Percentiles rank a stretch among this genome's conserved stretches.
Evolutionary conservation across 2,329 filamentous ascomycete genomes (phyloP).

Genomic region (Pyricularia pennisetigena): DNA sequence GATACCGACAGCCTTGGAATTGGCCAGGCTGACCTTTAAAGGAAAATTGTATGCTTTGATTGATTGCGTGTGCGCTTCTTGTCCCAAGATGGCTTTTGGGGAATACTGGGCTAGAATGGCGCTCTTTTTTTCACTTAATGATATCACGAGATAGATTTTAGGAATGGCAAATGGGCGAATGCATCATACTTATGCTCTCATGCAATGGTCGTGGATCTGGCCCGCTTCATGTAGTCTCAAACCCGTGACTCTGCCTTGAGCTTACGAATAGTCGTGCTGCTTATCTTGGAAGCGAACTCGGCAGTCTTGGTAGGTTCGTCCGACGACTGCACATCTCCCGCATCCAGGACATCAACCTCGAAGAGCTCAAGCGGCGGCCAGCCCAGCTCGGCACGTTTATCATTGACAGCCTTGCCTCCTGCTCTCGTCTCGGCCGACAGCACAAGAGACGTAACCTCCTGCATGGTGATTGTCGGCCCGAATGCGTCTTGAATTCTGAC

Average conservation of each 20-base stretch:
- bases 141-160: conserved; percentile 1
- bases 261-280: conserved; percentile 74
- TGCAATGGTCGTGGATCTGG: not conserved
- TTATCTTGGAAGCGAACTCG: conserved; percentile 75
- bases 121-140: conserved; percentile 1
- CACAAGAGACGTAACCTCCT: conserved; percentile 68
- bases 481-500: conserved; percentile 81
- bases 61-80: not conserved
- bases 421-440: conserved; percentile 81
- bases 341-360: conserved; percentile 81
- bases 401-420: conserved; percentile 78
- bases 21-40: conserved; percentile 26
- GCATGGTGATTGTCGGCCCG: conserved; percentile 80
- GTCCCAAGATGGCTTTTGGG: not conserved
- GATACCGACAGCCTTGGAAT: conserved; percentile 49
- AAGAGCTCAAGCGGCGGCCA: conserved; percentile 72
- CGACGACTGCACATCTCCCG: conserved; percentile 17
- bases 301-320: conserved; percentile 29
- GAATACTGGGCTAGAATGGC: not conserved
- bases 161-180: not conserved
- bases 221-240: not conserved
- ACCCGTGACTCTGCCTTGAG: conserved; percentile 24
- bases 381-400: conserved; percentile 64
- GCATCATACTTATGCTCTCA: not conserved
- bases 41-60: not conserved